Evolutionary conservation across 1,284 basidiomycete genomes (phyloP).

Genomic region (Papiliotrema fonsecae): DNA sequence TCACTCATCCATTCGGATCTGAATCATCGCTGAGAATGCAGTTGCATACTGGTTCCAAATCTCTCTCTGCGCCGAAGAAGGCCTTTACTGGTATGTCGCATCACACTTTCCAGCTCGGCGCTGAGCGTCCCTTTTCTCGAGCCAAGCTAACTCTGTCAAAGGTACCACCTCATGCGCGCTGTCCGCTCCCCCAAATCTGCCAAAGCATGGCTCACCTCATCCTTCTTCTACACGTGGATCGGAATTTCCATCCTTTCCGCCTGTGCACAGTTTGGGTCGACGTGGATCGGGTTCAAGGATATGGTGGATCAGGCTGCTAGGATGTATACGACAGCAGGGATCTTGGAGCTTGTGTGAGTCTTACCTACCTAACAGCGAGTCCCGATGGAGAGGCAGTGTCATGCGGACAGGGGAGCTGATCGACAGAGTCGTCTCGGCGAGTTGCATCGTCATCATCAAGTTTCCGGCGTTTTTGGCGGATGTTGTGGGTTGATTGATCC

Average conservation of each 20-base stretch:
- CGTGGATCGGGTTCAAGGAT: slow-evolving; percentile 17
- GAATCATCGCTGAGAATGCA: not conserved
- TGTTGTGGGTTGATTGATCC: slow-evolving; percentile 16
- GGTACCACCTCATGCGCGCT: slow-evolving; percentile 31
- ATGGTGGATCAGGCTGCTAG: slow-evolving; percentile 11
- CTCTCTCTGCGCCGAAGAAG: slow-evolving; percentile 31
- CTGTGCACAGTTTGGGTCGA: slow-evolving; percentile 8
- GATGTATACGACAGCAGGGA: slow-evolving; percentile 14
- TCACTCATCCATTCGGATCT: not conserved
- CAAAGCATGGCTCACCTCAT: slow-evolving; percentile 22
- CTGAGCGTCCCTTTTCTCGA: too few species aligned
- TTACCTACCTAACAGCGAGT: not conserved
- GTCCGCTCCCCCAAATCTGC: slow-evolving; percentile 17
- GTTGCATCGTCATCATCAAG: slow-evolving; percentile 23
- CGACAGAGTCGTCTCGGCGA: slow-evolving; percentile 12
- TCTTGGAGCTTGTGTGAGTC: slow-evolving; percentile 14
- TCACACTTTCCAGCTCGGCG: too few species aligned
- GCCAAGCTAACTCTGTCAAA: too few species aligned
- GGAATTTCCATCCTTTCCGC: slow-evolving; percentile 13
- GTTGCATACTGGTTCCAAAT: slow-evolving; percentile 24
- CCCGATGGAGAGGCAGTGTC: not conserved
- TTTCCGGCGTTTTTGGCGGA: slow-evolving; percentile 29
- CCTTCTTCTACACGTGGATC: slow-evolving; percentile 31
- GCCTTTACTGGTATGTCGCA: slow-evolving; percentile 34
- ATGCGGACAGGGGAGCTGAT: too few species aligned